Evolutionary conservation across 2,329 filamentous ascomycete species (phyloP).

Genomic region (Trichoderma simmonsii): DNA sequence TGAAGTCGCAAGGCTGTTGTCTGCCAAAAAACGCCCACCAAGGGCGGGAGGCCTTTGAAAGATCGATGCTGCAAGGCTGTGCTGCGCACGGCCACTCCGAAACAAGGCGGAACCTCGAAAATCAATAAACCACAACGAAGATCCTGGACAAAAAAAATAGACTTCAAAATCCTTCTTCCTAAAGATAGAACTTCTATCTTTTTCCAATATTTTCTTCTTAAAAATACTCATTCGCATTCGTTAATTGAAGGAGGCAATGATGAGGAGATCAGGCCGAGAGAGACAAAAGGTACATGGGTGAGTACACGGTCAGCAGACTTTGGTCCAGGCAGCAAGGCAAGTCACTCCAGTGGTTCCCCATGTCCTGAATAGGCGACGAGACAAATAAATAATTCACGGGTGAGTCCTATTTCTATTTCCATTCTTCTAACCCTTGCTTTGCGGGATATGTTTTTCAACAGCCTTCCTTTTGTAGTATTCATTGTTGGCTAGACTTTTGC

Average conservation of each 20-base stretch:
- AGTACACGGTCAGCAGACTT: slow-evolving; percentile 1
- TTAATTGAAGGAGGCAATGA: background rate
- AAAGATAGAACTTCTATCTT: background rate
- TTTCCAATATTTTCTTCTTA: background rate
- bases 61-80: background rate
- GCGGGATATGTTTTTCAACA: background rate
- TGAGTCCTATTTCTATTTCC: background rate
- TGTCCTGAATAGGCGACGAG: background rate
- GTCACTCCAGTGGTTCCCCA: background rate
- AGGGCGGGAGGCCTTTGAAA: background rate
- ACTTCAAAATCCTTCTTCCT: background rate
- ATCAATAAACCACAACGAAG: background rate
- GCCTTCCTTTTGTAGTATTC: background rate
- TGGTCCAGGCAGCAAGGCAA: slow-evolving; percentile 9
- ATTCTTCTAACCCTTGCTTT: background rate
- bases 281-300: background rate
- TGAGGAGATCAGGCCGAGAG: background rate
- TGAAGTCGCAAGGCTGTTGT: background rate
- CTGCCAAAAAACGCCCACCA: background rate
- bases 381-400: background rate
- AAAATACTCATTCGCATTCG: too few species aligned
- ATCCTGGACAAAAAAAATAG: background rate
- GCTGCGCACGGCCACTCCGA: slow-evolving; percentile 2
- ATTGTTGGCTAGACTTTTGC: background rate
- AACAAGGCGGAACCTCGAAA: background rate